Conservation (phyloP, 805 yeast species). For the Schizosaccharomyces octosporus region DNA sequence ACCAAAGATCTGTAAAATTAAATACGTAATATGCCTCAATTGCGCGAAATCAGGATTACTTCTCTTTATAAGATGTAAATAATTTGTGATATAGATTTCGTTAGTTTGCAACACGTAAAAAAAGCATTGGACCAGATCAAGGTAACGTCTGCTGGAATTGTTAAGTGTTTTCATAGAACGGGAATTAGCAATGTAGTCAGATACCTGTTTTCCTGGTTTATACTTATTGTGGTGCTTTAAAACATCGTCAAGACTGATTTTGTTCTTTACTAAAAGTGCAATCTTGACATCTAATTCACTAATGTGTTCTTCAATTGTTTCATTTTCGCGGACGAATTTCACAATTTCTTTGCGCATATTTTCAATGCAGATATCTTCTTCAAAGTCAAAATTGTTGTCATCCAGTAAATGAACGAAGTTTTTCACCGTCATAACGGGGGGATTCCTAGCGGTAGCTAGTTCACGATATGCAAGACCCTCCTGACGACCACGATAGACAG, state of each 20-base stretch:
- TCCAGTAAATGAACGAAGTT: slow-evolving; percentile 54
- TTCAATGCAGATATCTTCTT: slow-evolving; percentile 46
- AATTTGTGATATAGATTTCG: slow-evolving; percentile 39
- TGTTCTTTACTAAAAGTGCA: slow-evolving; percentile 53
- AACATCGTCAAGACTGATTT: slow-evolving; percentile 52
- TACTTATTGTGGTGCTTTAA: slow-evolving; percentile 16
- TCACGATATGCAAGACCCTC: slow-evolving; percentile 52
- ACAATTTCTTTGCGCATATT: slow-evolving; percentile 42
- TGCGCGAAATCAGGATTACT: slow-evolving; percentile 13
- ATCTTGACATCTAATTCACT: slow-evolving; percentile 58
- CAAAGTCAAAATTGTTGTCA: slow-evolving; percentile 48
- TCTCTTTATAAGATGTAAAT: slow-evolving; percentile 19
- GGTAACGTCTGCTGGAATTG: slow-evolving; percentile 20
- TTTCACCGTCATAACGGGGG: slow-evolving; percentile 52
- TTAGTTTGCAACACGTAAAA: slow-evolving; percentile 69
- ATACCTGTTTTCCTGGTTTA: slow-evolving; percentile 2
- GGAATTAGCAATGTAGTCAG: slow-evolving; percentile 12
- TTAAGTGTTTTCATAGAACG: slow-evolving; percentile 17
- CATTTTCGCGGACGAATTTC: slow-evolving; percentile 44
- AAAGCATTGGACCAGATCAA: slow-evolving; percentile 49
- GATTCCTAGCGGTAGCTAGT: slow-evolving; percentile 38
- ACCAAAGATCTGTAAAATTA: slow-evolving; percentile 15
- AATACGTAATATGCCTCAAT: slow-evolving; percentile 12
- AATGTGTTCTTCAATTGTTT: slow-evolving; percentile 44
- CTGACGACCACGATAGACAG: slow-evolving; percentile 38